Conservation (phyloP, 305 asterid species). For the Solanum hybrid region DNA sequence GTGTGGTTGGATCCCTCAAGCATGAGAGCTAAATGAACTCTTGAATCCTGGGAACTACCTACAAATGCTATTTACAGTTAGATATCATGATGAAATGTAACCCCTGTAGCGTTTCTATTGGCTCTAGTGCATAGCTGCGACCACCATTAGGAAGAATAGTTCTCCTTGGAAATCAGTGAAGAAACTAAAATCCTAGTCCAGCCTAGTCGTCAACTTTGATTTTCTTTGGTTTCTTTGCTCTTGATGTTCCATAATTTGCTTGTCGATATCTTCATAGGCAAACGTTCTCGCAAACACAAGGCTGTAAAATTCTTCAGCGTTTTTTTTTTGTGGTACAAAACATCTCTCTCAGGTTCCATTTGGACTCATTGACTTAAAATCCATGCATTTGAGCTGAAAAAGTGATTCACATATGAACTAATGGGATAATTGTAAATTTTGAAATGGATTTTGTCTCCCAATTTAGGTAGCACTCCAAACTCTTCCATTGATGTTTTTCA, state of each 20-base stretch:
- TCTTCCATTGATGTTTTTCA: neutral
- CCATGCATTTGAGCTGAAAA: neutral
- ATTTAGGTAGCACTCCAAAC: neutral
- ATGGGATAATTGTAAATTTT: neutral
- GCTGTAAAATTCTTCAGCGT: neutral
- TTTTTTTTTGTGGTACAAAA: neutral
- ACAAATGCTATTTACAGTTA: neutral
- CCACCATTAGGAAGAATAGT: neutral
- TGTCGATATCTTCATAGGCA: neutral
- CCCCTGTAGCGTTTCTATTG: neutral
- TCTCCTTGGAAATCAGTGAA: neutral
- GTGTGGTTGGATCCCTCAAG: neutral
- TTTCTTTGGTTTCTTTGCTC: neutral
- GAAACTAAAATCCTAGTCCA: neutral
- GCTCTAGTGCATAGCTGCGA: neutral
- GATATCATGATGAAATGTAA: neutral
- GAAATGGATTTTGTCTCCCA: neutral
- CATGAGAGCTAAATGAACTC: neutral
- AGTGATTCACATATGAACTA: neutral
- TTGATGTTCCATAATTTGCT: neutral
- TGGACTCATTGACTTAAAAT: neutral
- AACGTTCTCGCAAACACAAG: neutral
- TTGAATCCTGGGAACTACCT: neutral
- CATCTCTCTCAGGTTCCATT: neutral
- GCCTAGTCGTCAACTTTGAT: neutral